Percentiles rank a stretch among this genome's conserved stretches.
Evolutionary conservation across 225 moss, liverwort and hornwort species (phyloP).

Genomic region (Sphagnum contortum): DNA sequence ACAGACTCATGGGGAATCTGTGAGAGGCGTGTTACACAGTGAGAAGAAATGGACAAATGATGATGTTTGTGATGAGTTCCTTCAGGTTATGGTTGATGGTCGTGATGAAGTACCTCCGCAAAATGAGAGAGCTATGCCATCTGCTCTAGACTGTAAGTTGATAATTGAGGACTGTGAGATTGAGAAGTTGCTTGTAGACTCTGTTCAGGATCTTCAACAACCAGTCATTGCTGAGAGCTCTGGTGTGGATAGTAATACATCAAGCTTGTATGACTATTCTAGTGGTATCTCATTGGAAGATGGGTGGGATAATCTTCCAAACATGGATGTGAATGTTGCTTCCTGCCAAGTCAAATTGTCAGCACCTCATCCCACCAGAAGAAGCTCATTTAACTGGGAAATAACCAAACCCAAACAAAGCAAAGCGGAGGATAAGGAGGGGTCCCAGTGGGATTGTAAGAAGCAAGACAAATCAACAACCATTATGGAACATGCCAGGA

Average conservation of each 20-base stretch:
- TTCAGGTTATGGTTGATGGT: slow-evolving; percentile 20
- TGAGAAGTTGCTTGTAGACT: slow-evolving; percentile 36
- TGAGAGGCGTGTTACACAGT: not conserved
- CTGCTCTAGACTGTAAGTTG: slow-evolving; percentile 26
- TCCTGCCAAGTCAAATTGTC: not conserved
- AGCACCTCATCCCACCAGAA: slow-evolving; percentile 6
- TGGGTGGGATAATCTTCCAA: slow-evolving; percentile 1
- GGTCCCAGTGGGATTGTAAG: not conserved
- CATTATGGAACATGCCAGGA: slow-evolving; percentile 14
- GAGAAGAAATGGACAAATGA: slow-evolving; percentile 2
- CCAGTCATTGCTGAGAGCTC: slow-evolving; percentile 19
- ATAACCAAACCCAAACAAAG: not conserved
- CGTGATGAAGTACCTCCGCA: slow-evolving; percentile 6
- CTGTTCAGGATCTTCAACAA: slow-evolving; percentile 30
- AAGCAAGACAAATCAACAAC: slow-evolving; percentile 1
- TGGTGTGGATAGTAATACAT: slow-evolving; percentile 22
- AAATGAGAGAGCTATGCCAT: slow-evolving; percentile 7
- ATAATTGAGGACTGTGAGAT: slow-evolving; percentile 35
- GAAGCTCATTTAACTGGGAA: slow-evolving; percentile 22
- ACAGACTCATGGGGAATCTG: not conserved
- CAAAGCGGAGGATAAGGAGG: slow-evolving; percentile 5
- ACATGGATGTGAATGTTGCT: not conserved
- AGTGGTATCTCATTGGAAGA: slow-evolving; percentile 11
- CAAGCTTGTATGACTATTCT: slow-evolving; percentile 20
- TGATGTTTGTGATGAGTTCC: slow-evolving; percentile 11